phyloP scores from a whole-genome alignment of 1,284 basidiomycete genomes.

The Jaminaea rosea region DNA sequence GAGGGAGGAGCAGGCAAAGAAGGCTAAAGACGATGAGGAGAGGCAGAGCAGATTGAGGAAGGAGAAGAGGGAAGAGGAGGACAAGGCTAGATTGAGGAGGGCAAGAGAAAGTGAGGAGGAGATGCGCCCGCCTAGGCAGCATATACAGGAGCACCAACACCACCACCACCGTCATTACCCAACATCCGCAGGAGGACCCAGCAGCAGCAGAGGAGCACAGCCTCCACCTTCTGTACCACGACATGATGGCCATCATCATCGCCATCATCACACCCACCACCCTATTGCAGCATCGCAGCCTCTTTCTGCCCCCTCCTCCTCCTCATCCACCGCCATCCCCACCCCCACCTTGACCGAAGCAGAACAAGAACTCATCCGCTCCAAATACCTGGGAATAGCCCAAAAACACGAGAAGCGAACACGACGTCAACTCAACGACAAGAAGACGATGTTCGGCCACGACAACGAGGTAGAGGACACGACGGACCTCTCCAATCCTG shows the following conservation, averaged over 20 bases:
- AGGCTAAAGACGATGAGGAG: constrained; percentile 15
- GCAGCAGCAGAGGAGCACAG: no score
- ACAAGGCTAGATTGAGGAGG: constrained; percentile 51
- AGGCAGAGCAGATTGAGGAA: constrained; percentile 59
- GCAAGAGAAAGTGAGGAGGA: background rate
- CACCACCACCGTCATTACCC: no score
- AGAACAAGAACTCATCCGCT: constrained; percentile 26
- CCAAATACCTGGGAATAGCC: constrained; percentile 35
- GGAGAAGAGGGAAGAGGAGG: constrained; percentile 50
- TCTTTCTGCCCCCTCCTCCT: constrained; percentile 3
- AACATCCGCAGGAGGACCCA: constrained; percentile 1
- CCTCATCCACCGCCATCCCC: constrained; percentile 1
- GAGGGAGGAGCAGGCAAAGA: constrained; percentile 22
- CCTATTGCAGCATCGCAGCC: no score
- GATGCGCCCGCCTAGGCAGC: constrained; percentile 8
- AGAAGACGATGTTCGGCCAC: constrained; percentile 99
- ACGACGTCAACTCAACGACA: constrained; percentile 55
- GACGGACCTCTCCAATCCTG: constrained; percentile 13
- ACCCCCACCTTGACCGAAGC: constrained; percentile 18
- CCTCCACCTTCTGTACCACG: no score
- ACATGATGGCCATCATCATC: no score
- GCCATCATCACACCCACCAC: no score
- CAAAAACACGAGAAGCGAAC: constrained; percentile 68
- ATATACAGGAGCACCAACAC: no score
- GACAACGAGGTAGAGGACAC: constrained; percentile 50